phyloP scores from a whole-genome alignment of 805 yeast genomes.

The Priceomyces medius region DNA sequence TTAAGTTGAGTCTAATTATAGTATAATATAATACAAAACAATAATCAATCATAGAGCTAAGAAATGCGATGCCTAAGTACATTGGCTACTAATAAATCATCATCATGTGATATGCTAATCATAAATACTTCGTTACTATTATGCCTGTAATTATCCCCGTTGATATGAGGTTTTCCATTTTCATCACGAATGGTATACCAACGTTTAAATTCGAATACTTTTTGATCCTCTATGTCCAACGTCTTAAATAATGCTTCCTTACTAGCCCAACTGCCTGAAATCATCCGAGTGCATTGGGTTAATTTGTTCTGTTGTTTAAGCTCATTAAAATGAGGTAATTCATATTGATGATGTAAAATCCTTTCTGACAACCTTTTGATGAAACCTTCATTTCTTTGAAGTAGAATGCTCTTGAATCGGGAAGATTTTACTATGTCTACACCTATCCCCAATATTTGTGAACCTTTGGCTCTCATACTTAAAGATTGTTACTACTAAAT shows the following conservation, averaged over 20 bases:
- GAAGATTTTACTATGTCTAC: conserved; percentile 51
- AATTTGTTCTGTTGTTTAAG: conserved; percentile 14
- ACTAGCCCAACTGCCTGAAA: conserved; percentile 67
- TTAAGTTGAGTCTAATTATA: not conserved
- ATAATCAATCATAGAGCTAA: not conserved
- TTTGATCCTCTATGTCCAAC: conserved; percentile 49
- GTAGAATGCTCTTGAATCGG: conserved; percentile 46
- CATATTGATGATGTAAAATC: conserved; percentile 52
- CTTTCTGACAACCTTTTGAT: conserved; percentile 42
- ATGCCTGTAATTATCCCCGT: conserved; percentile 24
- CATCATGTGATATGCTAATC: conserved; percentile 65
- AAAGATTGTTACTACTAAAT: not conserved
- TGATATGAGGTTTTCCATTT: conserved; percentile 46
- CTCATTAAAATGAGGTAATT: conserved; percentile 28
- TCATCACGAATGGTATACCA: conserved; percentile 53
- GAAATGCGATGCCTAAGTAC: conserved; percentile 43
- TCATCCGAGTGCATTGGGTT: conserved; percentile 26
- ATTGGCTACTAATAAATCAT: conserved; percentile 54
- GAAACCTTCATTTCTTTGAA: conserved; percentile 27
- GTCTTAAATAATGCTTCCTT: conserved; percentile 75
- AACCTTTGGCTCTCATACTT: not conserved
- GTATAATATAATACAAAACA: not conserved
- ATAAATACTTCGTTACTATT: conserved; percentile 46
- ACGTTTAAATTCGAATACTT: conserved; percentile 49
- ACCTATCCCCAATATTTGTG: conserved; percentile 47